A percentile compares a stretch with the other conserved stretches of the same genome.
These are phyloP conservation scores for Thermothelomyces thermophilus DNA, from an alignment of 2,329 filamentous ascomycete species.

Conservation along the genomic window DNA sequence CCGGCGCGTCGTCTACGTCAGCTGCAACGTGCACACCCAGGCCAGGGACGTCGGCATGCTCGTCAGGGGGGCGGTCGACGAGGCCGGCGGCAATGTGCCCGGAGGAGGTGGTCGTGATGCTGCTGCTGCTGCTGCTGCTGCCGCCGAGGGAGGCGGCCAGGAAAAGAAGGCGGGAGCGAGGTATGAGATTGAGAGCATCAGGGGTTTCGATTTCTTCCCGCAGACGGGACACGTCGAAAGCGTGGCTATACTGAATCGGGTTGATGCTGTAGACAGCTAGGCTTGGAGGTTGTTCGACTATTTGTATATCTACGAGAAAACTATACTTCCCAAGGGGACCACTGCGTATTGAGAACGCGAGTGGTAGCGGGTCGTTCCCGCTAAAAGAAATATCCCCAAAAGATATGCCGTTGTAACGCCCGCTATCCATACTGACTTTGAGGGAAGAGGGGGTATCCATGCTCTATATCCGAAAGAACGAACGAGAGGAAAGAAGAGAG, in stretches of 20 bases:
- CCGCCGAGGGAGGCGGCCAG: constrained; percentile 22
- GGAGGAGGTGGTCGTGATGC: no score
- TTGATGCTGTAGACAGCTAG: constrained; percentile 37
- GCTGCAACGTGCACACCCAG: constrained; percentile 97
- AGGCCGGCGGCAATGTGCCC: constrained; percentile 15
- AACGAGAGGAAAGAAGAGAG: constrained; percentile 1
- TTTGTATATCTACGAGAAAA: no score
- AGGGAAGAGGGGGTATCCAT: constrained; percentile 23
- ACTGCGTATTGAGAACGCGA: no score
- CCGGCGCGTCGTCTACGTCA: constrained; percentile 81
- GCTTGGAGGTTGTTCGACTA: no score
- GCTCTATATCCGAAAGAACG: constrained; percentile 11
- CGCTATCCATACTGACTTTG: not conserved
- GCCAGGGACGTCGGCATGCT: constrained; percentile 85
- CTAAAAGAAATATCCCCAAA: not conserved
- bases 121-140: no score
- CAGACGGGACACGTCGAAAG: constrained; percentile 70
- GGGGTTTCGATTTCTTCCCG: constrained; percentile 96
- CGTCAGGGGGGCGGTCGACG: constrained; percentile 57
- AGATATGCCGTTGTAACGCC: constrained; percentile 2
- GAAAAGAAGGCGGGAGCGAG: constrained; percentile 34
- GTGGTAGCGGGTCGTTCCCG: no score
- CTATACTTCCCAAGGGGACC: no score
- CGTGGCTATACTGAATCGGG: constrained; percentile 56
- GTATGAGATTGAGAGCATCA: constrained; percentile 84